phyloP scores from a whole-genome alignment of 75 land plant species.

The Picea glauca region DNA sequence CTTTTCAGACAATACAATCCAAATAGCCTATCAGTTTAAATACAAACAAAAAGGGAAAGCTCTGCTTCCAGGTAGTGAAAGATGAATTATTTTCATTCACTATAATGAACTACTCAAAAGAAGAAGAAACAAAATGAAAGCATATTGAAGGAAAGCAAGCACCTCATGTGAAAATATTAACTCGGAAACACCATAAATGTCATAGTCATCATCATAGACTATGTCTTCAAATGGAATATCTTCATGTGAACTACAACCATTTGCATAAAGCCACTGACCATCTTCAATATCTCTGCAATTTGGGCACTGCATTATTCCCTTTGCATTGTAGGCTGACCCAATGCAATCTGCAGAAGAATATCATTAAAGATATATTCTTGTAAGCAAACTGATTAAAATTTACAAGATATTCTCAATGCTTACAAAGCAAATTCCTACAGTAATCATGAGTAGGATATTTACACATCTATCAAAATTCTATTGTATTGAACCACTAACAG shows the following conservation, averaged over 20 bases:
- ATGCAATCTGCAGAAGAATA: constrained; percentile 22
- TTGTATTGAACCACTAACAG: too few relatives aligned
- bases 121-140: not conserved
- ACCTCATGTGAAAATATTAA: constrained; percentile 1
- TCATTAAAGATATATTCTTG: not conserved
- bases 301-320: constrained; percentile 32
- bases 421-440: not conserved
- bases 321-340: constrained; percentile 32
- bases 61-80: not conserved
- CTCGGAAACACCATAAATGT: constrained; percentile 17
- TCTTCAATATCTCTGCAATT: constrained; percentile 34
- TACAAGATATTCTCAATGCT: not conserved
- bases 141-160: not conserved
- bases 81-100: not conserved
- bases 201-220: constrained; percentile 15
- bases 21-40: not conserved
- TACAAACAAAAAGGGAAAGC: not conserved
- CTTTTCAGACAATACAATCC: not conserved
- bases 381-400: not conserved
- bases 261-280: constrained; percentile 27
- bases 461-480: too few relatives aligned
- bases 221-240: constrained; percentile 22
- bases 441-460: too few relatives aligned
- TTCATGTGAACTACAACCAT: constrained; percentile 18
- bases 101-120: not conserved